Base-by-base conservation (phyloP, 495 filamentous ascomycete species). In the Evansstolkia leycettana region DNA sequence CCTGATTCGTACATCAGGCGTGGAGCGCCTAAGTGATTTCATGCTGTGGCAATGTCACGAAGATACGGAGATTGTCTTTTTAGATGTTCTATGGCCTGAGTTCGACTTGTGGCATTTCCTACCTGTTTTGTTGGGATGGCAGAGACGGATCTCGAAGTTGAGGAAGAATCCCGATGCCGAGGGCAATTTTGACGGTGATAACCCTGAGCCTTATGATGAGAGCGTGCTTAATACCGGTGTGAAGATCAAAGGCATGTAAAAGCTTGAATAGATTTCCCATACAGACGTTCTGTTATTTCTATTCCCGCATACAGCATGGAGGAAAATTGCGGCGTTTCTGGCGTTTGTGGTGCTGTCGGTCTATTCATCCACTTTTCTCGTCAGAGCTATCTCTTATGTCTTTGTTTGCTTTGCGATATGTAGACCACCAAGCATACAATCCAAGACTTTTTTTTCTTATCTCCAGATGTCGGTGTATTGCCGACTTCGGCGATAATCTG, bases 31-130 rank as follows among this genome's bases (percentile, higher is more conserved):
- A 38, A 93, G 84, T 47, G 90, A 98, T 50, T 98, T 96, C 49
- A 87, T 98, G 87, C 76, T 98, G 34, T 98, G 90, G 90, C 90
- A 98, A 57, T 88, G 82, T 47, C 87, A 96, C 46, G 70, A 92
- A 47, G 67, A 89, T 28, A 96, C 90, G 0, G 80, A 94, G 36
- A 80, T 96, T 36, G 83, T 84, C 26, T 98, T 96, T 58, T 54
- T 94, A 27, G 74, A 94, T 38, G 89, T 84, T 37, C 60, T 96
- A 28, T 98, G 90, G 90, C 90, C 90, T 3, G 86, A 96, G 45
- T 94, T 98, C 45, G 87, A 92, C 50, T 65, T 98, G 8, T 92
- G 87, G 88, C 67, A 84, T 28, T 96, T 98, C 58, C 46, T 98
- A 17, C 90, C 92, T 0, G 86, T 96, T 3, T 59, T 98, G 24